Conservation (phyloP, 768 basidiomycete species). For the Tricholoma matsutake region DNA sequence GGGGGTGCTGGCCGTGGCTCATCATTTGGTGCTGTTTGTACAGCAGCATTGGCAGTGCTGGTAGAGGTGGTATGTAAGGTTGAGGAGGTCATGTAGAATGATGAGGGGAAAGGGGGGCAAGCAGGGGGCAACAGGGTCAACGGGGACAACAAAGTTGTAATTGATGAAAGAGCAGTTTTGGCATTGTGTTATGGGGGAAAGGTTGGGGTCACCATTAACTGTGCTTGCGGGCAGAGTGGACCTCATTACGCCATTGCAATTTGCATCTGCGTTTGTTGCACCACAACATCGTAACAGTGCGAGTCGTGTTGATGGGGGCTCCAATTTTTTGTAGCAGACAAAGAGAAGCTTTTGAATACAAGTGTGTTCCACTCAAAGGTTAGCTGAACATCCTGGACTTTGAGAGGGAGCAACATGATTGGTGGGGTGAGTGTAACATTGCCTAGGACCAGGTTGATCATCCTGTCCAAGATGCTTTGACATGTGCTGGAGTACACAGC, state of each 20-base stretch:
- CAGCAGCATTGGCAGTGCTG: no score
- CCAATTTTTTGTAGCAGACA: constrained; percentile 34
- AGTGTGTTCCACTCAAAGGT: constrained; percentile 34
- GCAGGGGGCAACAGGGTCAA: constrained; percentile 33
- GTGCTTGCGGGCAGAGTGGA: constrained; percentile 29
- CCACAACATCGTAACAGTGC: constrained; percentile 40
- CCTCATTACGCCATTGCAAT: constrained; percentile 32
- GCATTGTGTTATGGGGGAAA: constrained; percentile 34
- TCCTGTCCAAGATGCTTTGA: constrained; percentile 36
- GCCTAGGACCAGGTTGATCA: constrained; percentile 48
- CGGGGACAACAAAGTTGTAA: constrained; percentile 43
- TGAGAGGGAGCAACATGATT: constrained; percentile 39
- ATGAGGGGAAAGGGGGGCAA: no score
- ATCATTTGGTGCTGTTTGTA: no score
- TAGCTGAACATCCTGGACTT: constrained; percentile 37
- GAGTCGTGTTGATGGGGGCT: constrained; percentile 33
- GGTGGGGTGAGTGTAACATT: constrained; percentile 43
- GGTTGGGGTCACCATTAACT: constrained; percentile 29
- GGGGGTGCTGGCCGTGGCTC: no score
- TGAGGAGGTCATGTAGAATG: no score
- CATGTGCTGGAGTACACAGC: constrained; percentile 38
- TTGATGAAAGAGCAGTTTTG: constrained; percentile 36
- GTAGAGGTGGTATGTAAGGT: no score
- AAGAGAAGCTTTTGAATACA: constrained; percentile 38
- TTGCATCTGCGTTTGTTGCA: constrained; percentile 36